Conservation (phyloP, 305 asterid species). For the Fraxinus albicans region DNA sequence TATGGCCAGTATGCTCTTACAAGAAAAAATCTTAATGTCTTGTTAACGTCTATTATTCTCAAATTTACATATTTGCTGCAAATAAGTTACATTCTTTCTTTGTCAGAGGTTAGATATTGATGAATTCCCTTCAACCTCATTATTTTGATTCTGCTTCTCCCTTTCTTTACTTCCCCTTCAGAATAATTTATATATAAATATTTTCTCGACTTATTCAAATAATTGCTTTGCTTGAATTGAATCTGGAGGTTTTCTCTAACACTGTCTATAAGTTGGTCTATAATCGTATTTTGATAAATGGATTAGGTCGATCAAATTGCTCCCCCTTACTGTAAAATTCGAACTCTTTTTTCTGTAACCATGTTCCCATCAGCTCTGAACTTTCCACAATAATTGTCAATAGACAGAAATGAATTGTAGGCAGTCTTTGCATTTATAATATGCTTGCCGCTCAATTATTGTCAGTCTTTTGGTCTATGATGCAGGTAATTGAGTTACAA, state of each 20-base stretch:
- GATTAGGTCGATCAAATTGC: not conserved
- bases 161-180: not conserved
- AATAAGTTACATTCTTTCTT: not conserved
- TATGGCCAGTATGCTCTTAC: not conserved
- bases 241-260: not conserved
- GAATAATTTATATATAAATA: not conserved
- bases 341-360: not conserved
- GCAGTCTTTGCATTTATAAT: not conserved
- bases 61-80: not conserved
- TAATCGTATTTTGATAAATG: not conserved
- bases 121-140: not conserved
- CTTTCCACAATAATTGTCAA: not conserved
- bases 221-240: not conserved
- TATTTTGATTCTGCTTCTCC: not conserved
- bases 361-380: not conserved
- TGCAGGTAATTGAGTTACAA: conserved; percentile 82
- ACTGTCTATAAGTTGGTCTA: not conserved
- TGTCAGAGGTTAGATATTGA: not conserved
- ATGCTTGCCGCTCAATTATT: not conserved
- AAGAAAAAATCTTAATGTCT: not conserved
- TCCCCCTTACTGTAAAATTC: not conserved
- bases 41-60: not conserved
- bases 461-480: conserved; percentile 12
- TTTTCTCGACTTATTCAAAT: not conserved
- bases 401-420: not conserved